These are phyloP conservation scores for Cairneyella variabilis DNA, from an alignment of 495 filamentous ascomycete species.

Conservation along the genomic window DNA sequence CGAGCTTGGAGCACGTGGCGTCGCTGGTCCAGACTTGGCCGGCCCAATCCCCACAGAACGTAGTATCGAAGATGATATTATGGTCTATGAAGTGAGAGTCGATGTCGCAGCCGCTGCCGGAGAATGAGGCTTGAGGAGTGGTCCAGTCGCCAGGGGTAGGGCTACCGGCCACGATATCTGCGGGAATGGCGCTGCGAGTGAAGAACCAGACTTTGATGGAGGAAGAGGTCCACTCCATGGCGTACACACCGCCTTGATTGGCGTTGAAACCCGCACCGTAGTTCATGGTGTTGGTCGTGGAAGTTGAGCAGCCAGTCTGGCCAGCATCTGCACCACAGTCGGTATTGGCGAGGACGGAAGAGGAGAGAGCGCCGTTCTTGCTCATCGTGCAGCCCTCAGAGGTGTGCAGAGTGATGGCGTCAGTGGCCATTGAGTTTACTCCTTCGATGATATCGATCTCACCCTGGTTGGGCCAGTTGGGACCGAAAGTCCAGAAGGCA, in stretches of 20 bases:
- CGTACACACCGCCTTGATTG: constrained; percentile 71
- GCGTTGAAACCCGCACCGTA: constrained; percentile 73
- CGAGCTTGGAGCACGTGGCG: constrained; percentile 36
- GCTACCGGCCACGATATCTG: constrained; percentile 47
- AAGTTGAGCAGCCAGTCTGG: constrained; percentile 44
- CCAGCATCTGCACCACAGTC: constrained; percentile 55
- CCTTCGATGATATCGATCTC: constrained; percentile 95
- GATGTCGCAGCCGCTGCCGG: constrained; percentile 60
- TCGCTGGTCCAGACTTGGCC: constrained; percentile 53
- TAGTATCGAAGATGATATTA: constrained; percentile 75
- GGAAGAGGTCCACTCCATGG: constrained; percentile 65
- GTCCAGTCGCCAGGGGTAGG: constrained; percentile 67
- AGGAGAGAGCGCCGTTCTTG: constrained; percentile 43
- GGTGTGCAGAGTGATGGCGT: constrained; percentile 77
- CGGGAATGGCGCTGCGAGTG: constrained; percentile 51
- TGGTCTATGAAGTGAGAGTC: constrained; percentile 63
- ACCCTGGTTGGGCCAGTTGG: constrained; percentile 72
- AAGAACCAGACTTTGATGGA: constrained; percentile 79
- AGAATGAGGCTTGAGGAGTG: constrained; percentile 60
- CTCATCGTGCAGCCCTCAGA: constrained; percentile 54
- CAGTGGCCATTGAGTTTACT: constrained; percentile 61
- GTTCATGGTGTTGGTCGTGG: constrained; percentile 41
- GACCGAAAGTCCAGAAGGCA: constrained; percentile 67
- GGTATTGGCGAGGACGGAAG: constrained; percentile 37
- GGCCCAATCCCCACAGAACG: constrained; percentile 90